These are phyloP conservation scores for Aspergillus piperis DNA, from an alignment of 2,329 filamentous ascomycete species.

Conservation along the genomic window DNA sequence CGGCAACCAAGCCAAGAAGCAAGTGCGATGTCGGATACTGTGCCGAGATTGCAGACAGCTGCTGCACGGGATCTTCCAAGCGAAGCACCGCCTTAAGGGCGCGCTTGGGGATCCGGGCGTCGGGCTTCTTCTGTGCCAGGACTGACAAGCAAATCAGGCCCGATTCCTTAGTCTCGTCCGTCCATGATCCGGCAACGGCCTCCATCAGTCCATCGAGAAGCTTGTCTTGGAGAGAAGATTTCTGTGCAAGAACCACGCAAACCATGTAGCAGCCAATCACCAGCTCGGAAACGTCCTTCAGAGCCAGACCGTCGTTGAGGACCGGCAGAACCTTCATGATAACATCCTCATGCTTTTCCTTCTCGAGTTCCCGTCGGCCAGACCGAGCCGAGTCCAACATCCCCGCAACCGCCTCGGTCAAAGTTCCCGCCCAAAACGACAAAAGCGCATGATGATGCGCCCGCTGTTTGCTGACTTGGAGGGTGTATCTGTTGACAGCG, in stretches of 20 bases:
- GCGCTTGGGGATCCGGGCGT: conserved; percentile 67
- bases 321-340: conserved; percentile 69
- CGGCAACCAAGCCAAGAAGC: conserved; percentile 39
- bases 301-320: conserved; percentile 73
- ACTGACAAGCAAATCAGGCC: conserved; percentile 79
- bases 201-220: conserved; percentile 89
- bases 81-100: conserved; percentile 60
- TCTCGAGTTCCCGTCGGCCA: conserved; percentile 73
- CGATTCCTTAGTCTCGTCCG: conserved; percentile 68
- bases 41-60: conserved; percentile 36
- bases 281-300: conserved; percentile 74
- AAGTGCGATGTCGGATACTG: conserved; percentile 39
- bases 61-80: conserved; percentile 33
- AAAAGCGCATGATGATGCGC: conserved; percentile 76
- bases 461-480: conserved; percentile 69
- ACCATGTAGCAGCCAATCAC: conserved; percentile 92
- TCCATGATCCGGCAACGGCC: conserved; percentile 77
- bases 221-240: conserved; percentile 74
- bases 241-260: conserved; percentile 79
- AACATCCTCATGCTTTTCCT: conserved; percentile 76
- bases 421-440: conserved; percentile 87
- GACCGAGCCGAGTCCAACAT: conserved; percentile 78
- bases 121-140: conserved; percentile 75
- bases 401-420: conserved; percentile 79
- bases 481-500: conserved; percentile 74